phyloP scores from a whole-genome alignment of 345 rosid species.

The sweet orange (Citrus sinensis) region DVS_A1.0 CM039162.1:31103001-31103500 shows the following conservation, averaged over 20 bases:
- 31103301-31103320: slow-evolving; percentile 80
- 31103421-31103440: slow-evolving; percentile 68
- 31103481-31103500: slow-evolving; percentile 88
- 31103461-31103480: slow-evolving; percentile 94
- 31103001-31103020: slow-evolving; percentile 89
- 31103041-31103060: slow-evolving; percentile 78
- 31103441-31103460: slow-evolving; percentile 87
- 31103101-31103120: slow-evolving; percentile 90
- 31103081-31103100: slow-evolving; percentile 88
- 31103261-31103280: slow-evolving; percentile 73
- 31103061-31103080: slow-evolving; percentile 61
- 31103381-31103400: slow-evolving; percentile 63
- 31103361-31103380: slow-evolving; percentile 82
- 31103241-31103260: slow-evolving; percentile 77
- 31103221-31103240: slow-evolving; percentile 86
- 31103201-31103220: slow-evolving; percentile 89
- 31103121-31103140: slow-evolving; percentile 78
- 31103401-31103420: slow-evolving; percentile 77
- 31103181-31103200: slow-evolving; percentile 62
- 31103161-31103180: slow-evolving; percentile 74
- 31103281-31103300: slow-evolving; percentile 65
- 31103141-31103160: slow-evolving; percentile 73
- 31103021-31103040: slow-evolving; percentile 62
- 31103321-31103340: slow-evolving; percentile 92
- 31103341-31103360: slow-evolving; percentile 93